These are phyloP conservation scores for Aureobasidium musti DNA, from an alignment of 2,329 filamentous ascomycete species.

Conservation along the genomic window DNA sequence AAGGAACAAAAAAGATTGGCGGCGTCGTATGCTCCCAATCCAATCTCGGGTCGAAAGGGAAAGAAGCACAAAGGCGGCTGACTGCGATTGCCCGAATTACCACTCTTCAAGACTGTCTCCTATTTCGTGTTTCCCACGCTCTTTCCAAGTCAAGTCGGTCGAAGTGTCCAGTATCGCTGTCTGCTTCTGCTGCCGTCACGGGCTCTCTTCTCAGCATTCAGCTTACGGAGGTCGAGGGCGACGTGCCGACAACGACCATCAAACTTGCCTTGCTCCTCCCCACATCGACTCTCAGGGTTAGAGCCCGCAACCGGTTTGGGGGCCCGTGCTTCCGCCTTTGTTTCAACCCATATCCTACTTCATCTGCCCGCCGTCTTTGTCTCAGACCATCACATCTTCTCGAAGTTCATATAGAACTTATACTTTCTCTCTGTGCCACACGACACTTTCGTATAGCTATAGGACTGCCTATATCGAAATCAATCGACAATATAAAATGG, in stretches of 20 bases:
- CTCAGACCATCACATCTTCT: neutral
- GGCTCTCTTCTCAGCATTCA: neutral
- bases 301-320: neutral
- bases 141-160: conserved; percentile 3
- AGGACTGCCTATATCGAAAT: neutral
- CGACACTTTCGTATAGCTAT: neutral
- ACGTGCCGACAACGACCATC: conserved; percentile 2
- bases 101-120: neutral
- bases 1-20: conserved; percentile 25
- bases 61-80: conserved; percentile 27
- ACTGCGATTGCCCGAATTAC: conserved; percentile 12
- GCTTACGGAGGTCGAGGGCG: conserved; percentile 20
- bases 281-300: conserved; percentile 19
- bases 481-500: neutral
- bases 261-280: conserved; percentile 11
- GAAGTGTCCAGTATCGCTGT: neutral
- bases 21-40: conserved; percentile 25
- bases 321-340: conserved; percentile 11
- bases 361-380: conserved; percentile 13
- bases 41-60: conserved; percentile 26
- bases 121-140: neutral
- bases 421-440: neutral
- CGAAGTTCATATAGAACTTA: neutral
- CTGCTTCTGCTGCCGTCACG: neutral
- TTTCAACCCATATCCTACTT: conserved; percentile 19